Conservation (phyloP, 1,139 yeast genomes). For the Meyerozyma smithsonii region DNA sequence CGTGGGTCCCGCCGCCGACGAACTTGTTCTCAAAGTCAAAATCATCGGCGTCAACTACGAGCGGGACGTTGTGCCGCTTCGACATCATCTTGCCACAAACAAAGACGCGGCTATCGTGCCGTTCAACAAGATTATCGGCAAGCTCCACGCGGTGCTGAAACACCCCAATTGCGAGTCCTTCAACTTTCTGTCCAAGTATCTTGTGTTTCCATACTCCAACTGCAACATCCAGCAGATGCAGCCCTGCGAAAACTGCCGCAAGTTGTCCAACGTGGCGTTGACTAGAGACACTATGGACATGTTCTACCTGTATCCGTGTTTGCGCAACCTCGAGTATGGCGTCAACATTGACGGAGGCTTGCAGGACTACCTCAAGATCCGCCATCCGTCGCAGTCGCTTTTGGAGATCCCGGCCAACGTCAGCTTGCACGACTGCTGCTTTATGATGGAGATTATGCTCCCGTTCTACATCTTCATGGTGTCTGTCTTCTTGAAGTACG, state of each 20-base stretch:
- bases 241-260: conserved; percentile 23
- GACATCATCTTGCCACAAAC: neutral
- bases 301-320: conserved; percentile 18
- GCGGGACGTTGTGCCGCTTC: conserved; percentile 13
- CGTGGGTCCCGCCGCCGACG: conserved; percentile 14
- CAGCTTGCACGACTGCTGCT: conserved; percentile 36
- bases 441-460: conserved; percentile 29
- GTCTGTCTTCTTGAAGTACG: conserved; percentile 18
- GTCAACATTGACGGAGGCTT: conserved; percentile 36
- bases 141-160: conserved; percentile 12
- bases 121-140: conserved; percentile 29
- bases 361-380: conserved; percentile 31
- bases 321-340: conserved; percentile 27
- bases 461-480: conserved; percentile 23
- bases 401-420: conserved; percentile 27
- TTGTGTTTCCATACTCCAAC: conserved; percentile 34
- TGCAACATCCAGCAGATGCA: conserved; percentile 23
- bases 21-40: conserved; percentile 26
- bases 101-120: conserved; percentile 22
- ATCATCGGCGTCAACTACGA: conserved; percentile 26
- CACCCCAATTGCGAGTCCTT: conserved; percentile 7
- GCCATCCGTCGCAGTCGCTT: conserved; percentile 21
- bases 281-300: conserved; percentile 9
- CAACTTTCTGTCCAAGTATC: conserved; percentile 17
- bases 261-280: conserved; percentile 5